Conservation (phyloP, 1,284 basidiomycete genomes). For the Cutaneotrichosporon sp. region DNA sequence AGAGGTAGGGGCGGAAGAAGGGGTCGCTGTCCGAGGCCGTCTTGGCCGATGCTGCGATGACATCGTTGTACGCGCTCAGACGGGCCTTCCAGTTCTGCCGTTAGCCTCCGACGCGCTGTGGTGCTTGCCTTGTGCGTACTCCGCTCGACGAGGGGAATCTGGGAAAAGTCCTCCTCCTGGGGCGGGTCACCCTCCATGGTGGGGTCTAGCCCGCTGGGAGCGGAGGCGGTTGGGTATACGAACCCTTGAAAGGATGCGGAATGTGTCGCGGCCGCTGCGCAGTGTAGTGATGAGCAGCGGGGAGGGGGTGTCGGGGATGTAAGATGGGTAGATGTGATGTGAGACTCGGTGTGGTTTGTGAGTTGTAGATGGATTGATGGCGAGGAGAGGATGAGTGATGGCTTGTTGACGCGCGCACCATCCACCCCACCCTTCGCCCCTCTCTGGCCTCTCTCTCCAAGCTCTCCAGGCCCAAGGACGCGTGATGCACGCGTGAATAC, state of each 20-base stretch:
- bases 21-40: constrained; percentile 92
- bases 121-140: constrained; percentile 72
- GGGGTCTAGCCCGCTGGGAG: not conserved
- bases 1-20: constrained; percentile 84
- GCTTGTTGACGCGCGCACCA: constrained; percentile 1
- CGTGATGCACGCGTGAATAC: not conserved
- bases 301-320: not conserved
- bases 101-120: not conserved
- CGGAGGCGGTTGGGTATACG: not conserved
- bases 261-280: not conserved
- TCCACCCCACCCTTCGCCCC: not conserved
- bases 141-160: constrained; percentile 76
- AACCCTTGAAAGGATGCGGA: not conserved
- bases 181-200: constrained; percentile 84
- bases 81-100: constrained; percentile 92
- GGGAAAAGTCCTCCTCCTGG: constrained; percentile 89
- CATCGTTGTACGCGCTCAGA: constrained; percentile 85
- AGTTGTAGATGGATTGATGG: not conserved
- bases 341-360: not conserved
- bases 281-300: not conserved
- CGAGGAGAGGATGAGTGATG: not conserved
- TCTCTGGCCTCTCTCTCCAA: not conserved
- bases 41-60: constrained; percentile 80
- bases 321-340: not conserved
- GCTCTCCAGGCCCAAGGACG: not conserved